Base-by-base conservation (phyloP, 495 filamentous ascomycete genomes). In the Cercophora newfieldiana region DNA sequence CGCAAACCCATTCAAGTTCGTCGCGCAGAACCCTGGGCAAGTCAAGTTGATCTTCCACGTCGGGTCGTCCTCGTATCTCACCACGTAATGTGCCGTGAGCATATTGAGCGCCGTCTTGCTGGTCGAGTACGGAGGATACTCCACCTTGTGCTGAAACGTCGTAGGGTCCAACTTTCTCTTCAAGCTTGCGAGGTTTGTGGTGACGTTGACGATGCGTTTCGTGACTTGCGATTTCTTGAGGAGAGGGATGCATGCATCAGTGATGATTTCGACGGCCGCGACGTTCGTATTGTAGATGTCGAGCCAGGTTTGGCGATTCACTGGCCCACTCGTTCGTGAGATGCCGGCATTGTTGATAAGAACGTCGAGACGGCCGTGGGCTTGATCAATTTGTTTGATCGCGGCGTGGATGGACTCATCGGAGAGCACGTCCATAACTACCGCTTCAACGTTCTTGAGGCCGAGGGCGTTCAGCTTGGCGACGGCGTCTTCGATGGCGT, bases 321-420 rank as follows among this genome's bases (percentile, higher is more conserved):
- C 29, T 7, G 16, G 60, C 10, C 2, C 29, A 19, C 2, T 14
- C 21, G 1, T 1, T 3, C 16, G 3, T 4, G 31, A n/a, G 56
- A 69, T 66, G 33, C 80, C 82, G 22, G 79, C 81, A 65, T 86
- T 88, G 74, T 88, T 85, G 67, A 86, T 67, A 7, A 88, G 72
- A 0, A 77, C 77, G 68, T 88, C 86, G 0, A 88, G 66, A 26
- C 71, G 76, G 25, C 82, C 83, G 61, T 79, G 75, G 18, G 74
- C 73, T 18, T 65, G 16, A 1, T 60, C 14, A 14, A 87, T 70
- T 0, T 73, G 59, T 2, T 74, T 61, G 31, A 76, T 77, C 0
- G 79, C 81, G 6, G 61, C 60, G 24, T 79, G 59, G 58, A 88
- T 85, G 16, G 83, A 86, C n/a, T 77, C 75, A 66, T 87, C 84